Conservation (phyloP, 306 rosid species). For the Acacia acuminata region DNA sequence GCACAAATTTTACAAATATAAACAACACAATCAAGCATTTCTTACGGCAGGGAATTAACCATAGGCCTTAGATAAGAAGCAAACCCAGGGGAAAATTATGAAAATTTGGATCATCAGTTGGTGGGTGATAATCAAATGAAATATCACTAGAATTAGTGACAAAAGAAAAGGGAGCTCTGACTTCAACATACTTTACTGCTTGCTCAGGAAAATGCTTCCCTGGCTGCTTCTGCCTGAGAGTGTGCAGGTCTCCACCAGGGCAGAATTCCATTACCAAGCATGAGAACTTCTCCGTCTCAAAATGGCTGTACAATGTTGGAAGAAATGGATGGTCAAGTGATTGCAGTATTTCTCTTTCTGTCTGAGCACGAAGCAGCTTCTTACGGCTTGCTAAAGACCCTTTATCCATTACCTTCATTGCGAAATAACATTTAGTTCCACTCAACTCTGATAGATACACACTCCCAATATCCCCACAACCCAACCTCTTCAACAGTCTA, state of each 20-base stretch:
- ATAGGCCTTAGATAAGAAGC: not conserved
- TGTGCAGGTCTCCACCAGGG: conserved; percentile 98
- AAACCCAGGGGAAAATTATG: not conserved
- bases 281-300: conserved; percentile 96
- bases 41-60: not conserved
- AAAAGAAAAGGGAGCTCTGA: conserved; percentile 31
- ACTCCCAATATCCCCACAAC: conserved; percentile 99
- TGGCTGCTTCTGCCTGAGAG: conserved; percentile 94
- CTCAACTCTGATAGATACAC: conserved; percentile 95
- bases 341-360: conserved; percentile 93
- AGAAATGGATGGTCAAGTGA: conserved; percentile 97
- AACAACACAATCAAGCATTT: conserved; percentile 7
- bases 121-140: conserved; percentile 9
- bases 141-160: conserved; percentile 7
- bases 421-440: conserved; percentile 94
- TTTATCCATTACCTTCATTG: conserved; percentile 99
- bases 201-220: conserved; percentile 99
- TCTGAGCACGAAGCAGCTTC: conserved; percentile 97
- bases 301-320: conserved; percentile 92
- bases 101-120: not conserved
- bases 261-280: conserved; percentile 99
- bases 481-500: conserved; percentile 88
- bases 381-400: conserved; percentile 91
- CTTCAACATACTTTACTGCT: conserved; percentile 93
- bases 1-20: not conserved